These are phyloP conservation scores for Amborella trichopoda DNA, from an alignment of 164 flowering plant species.

Conservation along the genomic window DNA sequence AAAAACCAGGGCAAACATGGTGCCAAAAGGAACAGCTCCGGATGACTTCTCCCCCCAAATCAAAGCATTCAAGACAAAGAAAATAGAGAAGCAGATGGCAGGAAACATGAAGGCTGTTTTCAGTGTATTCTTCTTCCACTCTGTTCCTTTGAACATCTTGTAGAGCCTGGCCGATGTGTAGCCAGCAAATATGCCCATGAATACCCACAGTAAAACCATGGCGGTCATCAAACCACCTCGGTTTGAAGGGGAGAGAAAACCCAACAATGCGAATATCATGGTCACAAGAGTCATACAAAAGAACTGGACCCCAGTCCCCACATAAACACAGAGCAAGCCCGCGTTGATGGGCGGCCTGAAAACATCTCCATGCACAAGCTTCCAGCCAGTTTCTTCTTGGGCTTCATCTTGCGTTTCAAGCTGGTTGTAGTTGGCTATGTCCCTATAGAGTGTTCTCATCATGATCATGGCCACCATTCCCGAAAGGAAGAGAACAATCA, in stretches of 20 bases:
- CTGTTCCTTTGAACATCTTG: slow-evolving; percentile 31
- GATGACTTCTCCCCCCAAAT: slow-evolving; percentile 36
- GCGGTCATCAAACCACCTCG: slow-evolving; percentile 38
- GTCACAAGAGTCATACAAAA: slow-evolving; percentile 40
- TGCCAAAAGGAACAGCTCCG: slow-evolving; percentile 36
- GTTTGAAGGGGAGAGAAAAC: slow-evolving; percentile 36
- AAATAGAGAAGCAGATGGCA: slow-evolving; percentile 23
- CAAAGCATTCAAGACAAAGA: slow-evolving; percentile 30
- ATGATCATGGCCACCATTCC: slow-evolving; percentile 48
- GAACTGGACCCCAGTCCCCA: slow-evolving; percentile 39
- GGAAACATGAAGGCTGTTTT: slow-evolving; percentile 33
- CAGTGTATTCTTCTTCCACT: slow-evolving; percentile 29
- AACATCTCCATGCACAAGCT: slow-evolving; percentile 32
- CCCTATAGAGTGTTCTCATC: slow-evolving; percentile 42
- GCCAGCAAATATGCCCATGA: slow-evolving; percentile 37
- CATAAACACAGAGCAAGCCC: slow-evolving; percentile 30
- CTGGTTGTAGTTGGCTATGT: slow-evolving; percentile 36
- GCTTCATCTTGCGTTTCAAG: slow-evolving; percentile 42
- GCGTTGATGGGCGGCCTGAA: slow-evolving; percentile 29
- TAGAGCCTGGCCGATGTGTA: slow-evolving; percentile 25
- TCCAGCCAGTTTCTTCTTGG: slow-evolving; percentile 36
- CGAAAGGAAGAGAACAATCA: slow-evolving; percentile 42
- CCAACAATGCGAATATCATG: slow-evolving; percentile 37
- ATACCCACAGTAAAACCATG: slow-evolving; percentile 36
- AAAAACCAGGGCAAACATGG: slow-evolving; percentile 30